phyloP scores from a whole-genome alignment of 2,329 filamentous ascomycete genomes.

The Magnaporthiopsis incrustans region DNA sequence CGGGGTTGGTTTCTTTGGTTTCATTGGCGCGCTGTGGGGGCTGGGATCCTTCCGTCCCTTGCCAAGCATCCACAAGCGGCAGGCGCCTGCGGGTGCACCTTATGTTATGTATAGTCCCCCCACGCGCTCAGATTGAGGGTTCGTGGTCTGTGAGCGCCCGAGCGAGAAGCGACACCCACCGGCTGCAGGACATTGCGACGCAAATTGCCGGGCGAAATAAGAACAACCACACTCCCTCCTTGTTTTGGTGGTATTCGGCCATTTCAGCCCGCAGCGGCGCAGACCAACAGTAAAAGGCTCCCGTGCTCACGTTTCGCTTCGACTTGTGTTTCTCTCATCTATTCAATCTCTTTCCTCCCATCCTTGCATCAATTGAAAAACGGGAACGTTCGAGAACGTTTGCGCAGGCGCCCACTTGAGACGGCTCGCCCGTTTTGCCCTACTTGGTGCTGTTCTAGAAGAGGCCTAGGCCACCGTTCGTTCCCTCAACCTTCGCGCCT shows the following conservation, averaged over 20 bases:
- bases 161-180: too few relatives aligned
- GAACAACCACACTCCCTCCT: background rate
- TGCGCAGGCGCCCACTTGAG: background rate
- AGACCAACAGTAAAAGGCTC: background rate
- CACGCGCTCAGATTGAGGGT: background rate
- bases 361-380: background rate
- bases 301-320: background rate
- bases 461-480: background rate
- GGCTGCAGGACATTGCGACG: background rate
- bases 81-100: too few relatives aligned
- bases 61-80: background rate
- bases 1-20: background rate
- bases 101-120: too few relatives aligned
- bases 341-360: background rate
- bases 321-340: background rate
- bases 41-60: background rate
- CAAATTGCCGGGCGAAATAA: background rate
- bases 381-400: background rate
- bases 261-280: background rate
- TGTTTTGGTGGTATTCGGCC: background rate
- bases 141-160: background rate
- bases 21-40: background rate
- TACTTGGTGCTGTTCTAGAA: background rate
- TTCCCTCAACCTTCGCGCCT: background rate
- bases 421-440: background rate